phyloP scores from a whole-genome alignment of 768 basidiomycete genomes.

The Russula compacta region DNA sequence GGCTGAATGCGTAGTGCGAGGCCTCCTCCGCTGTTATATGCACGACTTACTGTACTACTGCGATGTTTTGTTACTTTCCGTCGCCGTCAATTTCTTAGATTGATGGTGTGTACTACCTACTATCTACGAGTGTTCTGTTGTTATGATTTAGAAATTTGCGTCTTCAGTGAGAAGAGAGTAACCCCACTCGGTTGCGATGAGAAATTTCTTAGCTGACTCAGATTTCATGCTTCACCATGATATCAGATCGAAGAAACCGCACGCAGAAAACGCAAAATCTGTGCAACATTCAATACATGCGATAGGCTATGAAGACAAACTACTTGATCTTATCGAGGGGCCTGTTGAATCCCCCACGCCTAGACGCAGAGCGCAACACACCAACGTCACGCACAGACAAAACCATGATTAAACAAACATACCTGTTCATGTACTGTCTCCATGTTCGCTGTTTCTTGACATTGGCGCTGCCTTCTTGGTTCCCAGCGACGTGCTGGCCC shows the following conservation, averaged over 20 bases:
- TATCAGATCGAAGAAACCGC: background rate
- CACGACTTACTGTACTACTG: constrained; percentile 15
- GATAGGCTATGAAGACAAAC: background rate
- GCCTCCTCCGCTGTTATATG: constrained; percentile 6
- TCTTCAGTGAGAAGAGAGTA: background rate
- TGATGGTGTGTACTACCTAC: constrained; percentile 14
- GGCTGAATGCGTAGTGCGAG: constrained; percentile 2
- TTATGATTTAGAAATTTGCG: constrained; percentile 13
- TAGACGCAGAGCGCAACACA: constrained; percentile 22
- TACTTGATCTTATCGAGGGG: constrained; percentile 94
- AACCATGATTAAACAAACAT: constrained; percentile 20
- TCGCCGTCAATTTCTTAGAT: background rate
- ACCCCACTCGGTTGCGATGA: no score
- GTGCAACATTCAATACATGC: background rate
- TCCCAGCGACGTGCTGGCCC: constrained; percentile 76
- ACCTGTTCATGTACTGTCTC: constrained; percentile 99
- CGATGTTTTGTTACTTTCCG: constrained; percentile 11
- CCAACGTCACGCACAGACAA: background rate
- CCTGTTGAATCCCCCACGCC: constrained; percentile 84
- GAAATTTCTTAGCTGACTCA: no score
- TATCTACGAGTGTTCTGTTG: constrained; percentile 11
- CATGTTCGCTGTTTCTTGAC: constrained; percentile 83
- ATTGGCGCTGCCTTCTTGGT: constrained; percentile 60
- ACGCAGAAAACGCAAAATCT: background rate
- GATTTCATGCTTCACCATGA: background rate